Evolutionary conservation across 805 yeast species (phyloP).

Genomic region (Yamadazyma kitorensis): DNA sequence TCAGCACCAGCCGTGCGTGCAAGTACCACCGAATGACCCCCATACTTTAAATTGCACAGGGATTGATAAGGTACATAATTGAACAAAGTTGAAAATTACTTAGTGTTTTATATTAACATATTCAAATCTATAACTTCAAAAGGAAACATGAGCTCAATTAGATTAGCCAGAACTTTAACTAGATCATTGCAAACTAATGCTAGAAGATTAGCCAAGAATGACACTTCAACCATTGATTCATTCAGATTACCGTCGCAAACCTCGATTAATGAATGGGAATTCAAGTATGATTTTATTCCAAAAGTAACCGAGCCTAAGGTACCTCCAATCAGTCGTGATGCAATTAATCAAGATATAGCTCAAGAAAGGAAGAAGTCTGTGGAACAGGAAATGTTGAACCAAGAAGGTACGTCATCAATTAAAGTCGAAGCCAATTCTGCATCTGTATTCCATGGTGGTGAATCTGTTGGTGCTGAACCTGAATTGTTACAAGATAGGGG

Average conservation of each 20-base stretch:
- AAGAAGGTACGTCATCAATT: conserved; percentile 32
- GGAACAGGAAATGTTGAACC: conserved; percentile 34
- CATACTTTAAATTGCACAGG: too few relatives aligned
- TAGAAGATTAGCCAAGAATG: conserved; percentile 46
- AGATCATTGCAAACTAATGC: neutral
- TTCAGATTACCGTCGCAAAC: conserved; percentile 49
- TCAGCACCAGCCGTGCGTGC: too few relatives aligned
- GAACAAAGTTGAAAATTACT: too few relatives aligned
- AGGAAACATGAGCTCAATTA: too few relatives aligned
- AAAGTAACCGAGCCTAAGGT: conserved; percentile 38
- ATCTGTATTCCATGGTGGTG: conserved; percentile 42
- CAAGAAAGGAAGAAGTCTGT: conserved; percentile 37
- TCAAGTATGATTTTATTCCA: conserved; percentile 45
- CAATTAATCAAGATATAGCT: conserved; percentile 48
- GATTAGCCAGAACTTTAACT: neutral
- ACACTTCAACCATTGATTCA: conserved; percentile 55
- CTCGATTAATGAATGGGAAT: conserved; percentile 49
- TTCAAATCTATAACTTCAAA: too few relatives aligned
- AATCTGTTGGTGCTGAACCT: conserved; percentile 34
- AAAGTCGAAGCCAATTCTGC: conserved; percentile 46
- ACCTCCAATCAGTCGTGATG: conserved; percentile 46
- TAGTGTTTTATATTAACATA: too few relatives aligned
- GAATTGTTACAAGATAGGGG: conserved; percentile 39
- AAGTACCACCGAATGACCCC: too few relatives aligned
- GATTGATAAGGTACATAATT: too few relatives aligned